A percentile compares a stretch with the other conserved stretches of the same genome.
Conservation (phyloP, 192 early-diverging fungal species). For the Jimgerdemannia lactiflua region DNA sequence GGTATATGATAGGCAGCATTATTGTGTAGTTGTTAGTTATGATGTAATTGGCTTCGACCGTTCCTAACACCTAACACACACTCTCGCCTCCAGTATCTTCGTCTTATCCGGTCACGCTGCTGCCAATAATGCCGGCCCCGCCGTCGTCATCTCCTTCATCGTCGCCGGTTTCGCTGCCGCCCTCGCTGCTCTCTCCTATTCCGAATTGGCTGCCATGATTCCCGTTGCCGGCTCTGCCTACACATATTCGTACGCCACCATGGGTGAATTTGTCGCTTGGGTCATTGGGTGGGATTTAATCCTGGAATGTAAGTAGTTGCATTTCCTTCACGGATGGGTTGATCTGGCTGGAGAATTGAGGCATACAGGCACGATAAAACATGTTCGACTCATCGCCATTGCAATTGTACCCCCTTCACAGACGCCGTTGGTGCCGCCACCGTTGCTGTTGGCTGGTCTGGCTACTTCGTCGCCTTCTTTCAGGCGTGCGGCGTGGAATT, state of each 20-base stretch:
- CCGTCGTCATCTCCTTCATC: slow-evolving; percentile 76
- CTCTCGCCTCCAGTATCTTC: slow-evolving; percentile 15
- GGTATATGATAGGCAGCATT: background rate
- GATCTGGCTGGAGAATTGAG: too few species aligned
- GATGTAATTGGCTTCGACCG: too few species aligned
- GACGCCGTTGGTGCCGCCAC: slow-evolving; percentile 56
- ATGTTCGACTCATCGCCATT: too few species aligned
- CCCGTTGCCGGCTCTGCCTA: slow-evolving; percentile 88
- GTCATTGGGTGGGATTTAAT: slow-evolving; percentile 91
- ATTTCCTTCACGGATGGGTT: too few species aligned
- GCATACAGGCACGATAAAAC: too few species aligned
- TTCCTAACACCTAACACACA: too few species aligned
- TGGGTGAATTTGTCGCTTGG: slow-evolving; percentile 89
- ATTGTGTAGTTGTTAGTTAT: background rate
- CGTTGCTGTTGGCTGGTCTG: slow-evolving; percentile 81
- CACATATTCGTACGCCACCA: slow-evolving; percentile 79
- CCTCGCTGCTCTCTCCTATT: slow-evolving; percentile 80
- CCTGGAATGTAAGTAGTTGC: slow-evolving; percentile 70
- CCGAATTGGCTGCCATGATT: slow-evolving; percentile 85
- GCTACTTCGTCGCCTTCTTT: slow-evolving; percentile 73
- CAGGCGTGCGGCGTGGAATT: slow-evolving; percentile 55
- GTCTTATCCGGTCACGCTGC: slow-evolving; percentile 63
- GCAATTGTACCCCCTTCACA: background rate
- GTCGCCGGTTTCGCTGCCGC: slow-evolving; percentile 71
- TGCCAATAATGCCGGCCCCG: slow-evolving; percentile 74